Conservation (phyloP, 1,284 basidiomycete genomes). For the Leucoagaricus sp. region DNA sequence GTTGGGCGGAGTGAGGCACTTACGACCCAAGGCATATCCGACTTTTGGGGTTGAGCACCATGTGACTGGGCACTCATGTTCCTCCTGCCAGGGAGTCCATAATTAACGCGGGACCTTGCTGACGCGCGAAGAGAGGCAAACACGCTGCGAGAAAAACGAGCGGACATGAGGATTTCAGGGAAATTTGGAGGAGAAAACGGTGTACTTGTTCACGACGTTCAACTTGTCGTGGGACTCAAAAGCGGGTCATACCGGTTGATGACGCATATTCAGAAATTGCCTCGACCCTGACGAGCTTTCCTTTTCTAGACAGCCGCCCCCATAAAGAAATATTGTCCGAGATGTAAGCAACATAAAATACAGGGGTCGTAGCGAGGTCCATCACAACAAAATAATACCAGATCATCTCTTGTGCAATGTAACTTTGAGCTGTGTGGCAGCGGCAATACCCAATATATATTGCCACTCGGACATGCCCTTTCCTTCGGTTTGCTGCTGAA, state of each 20-base stretch:
- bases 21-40: slow-evolving; percentile 39
- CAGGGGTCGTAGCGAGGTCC: too few species aligned
- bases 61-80: slow-evolving; percentile 31
- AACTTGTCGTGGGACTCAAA: slow-evolving; percentile 23
- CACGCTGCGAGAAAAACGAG: slow-evolving; percentile 30
- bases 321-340: too few species aligned
- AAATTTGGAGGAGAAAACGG: background rate
- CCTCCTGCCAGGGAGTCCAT: slow-evolving; percentile 21
- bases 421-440: too few species aligned
- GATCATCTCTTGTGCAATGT: too few species aligned
- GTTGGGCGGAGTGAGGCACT: slow-evolving; percentile 21
- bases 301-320: too few species aligned
- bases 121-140: slow-evolving; percentile 23
- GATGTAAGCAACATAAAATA: too few species aligned
- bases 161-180: slow-evolving; percentile 27
- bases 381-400: too few species aligned
- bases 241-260: slow-evolving; percentile 36
- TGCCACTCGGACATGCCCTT: too few species aligned
- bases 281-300: background rate
- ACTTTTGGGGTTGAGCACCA: slow-evolving; percentile 25
- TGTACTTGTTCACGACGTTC: background rate
- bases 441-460: too few species aligned
- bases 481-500: too few species aligned
- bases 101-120: slow-evolving; percentile 28
- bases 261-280: slow-evolving; percentile 11